phyloP scores from a whole-genome alignment of 2,329 filamentous ascomycete species.

The Truncatella angustata region DNA sequence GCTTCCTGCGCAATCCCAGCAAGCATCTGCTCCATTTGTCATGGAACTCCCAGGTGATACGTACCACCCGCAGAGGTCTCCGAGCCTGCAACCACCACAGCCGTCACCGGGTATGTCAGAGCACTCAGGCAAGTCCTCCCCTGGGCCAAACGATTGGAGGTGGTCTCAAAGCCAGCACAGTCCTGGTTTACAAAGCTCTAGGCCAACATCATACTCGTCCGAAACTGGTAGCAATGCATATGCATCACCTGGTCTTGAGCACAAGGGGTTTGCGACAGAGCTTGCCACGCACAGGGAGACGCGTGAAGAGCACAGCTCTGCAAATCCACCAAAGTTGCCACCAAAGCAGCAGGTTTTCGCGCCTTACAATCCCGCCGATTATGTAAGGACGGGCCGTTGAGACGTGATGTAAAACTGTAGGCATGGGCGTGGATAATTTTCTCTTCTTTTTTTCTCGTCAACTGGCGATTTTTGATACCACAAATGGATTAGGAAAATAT shows the following conservation, averaged over 20 bases:
- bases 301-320: conserved; percentile 39
- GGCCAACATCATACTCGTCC: conserved; percentile 35
- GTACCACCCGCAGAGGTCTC: conserved; percentile 36
- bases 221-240: conserved; percentile 29
- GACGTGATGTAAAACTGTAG: neutral
- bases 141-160: conserved; percentile 32
- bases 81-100: conserved; percentile 26
- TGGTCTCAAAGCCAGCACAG: conserved; percentile 40
- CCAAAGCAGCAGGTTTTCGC: conserved; percentile 18
- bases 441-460: too few species aligned
- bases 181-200: conserved; percentile 26
- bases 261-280: conserved; percentile 40
- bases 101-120: conserved; percentile 27
- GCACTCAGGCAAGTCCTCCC: conserved; percentile 21
- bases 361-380: conserved; percentile 15
- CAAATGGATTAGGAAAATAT: neutral
- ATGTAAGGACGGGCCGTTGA: conserved; percentile 8
- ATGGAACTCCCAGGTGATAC: conserved; percentile 49
- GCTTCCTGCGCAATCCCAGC: conserved; percentile 30
- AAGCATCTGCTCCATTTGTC: conserved; percentile 14
- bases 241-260: conserved; percentile 38
- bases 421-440: too few species aligned
- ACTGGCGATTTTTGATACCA: neutral
- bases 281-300: conserved; percentile 48
- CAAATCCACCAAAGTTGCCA: conserved; percentile 19